phyloP scores from a whole-genome alignment of 352 stramenopile species.

The Phytophthora hybrid region DNA sequence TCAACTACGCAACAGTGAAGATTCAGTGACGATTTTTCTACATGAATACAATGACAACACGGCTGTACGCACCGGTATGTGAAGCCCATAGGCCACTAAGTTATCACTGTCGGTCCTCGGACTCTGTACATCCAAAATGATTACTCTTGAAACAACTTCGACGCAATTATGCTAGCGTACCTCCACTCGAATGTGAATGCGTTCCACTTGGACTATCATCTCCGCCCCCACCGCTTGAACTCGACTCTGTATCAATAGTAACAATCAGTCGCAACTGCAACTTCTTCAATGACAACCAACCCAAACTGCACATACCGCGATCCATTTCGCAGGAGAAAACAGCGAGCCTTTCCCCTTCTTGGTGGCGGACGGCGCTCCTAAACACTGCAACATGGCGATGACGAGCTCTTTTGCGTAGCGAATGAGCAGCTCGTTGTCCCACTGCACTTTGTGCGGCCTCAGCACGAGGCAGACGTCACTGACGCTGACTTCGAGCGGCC shows the following conservation, averaged over 20 bases:
- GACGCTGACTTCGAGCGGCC: conserved; percentile 59
- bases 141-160: background rate
- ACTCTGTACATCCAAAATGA: conserved; percentile 39
- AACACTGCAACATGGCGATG: conserved; percentile 62
- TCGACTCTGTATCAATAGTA: conserved; percentile 44
- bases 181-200: conserved; percentile 76
- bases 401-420: conserved; percentile 77
- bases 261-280: background rate
- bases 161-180: conserved; percentile 24
- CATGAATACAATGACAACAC: background rate
- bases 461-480: conserved; percentile 75
- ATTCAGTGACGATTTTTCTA: background rate
- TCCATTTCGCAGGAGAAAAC: conserved; percentile 71
- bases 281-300: background rate
- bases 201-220: conserved; percentile 70
- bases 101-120: conserved; percentile 46
- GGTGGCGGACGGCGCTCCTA: conserved; percentile 40
- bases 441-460: conserved; percentile 60
- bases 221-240: conserved; percentile 57
- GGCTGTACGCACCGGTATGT: conserved; percentile 53
- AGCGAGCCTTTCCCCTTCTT: conserved; percentile 43
- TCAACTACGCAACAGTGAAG: conserved; percentile 41
- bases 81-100: conserved; percentile 61
- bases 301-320: conserved; percentile 41
- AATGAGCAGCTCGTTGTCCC: conserved; percentile 72